A percentile compares a stretch with the other conserved stretches of the same genome.
Evolutionary conservation across 371 early-diverging fungal genomes (phyloP).

Genomic region (Coemansia sp.): DNA sequence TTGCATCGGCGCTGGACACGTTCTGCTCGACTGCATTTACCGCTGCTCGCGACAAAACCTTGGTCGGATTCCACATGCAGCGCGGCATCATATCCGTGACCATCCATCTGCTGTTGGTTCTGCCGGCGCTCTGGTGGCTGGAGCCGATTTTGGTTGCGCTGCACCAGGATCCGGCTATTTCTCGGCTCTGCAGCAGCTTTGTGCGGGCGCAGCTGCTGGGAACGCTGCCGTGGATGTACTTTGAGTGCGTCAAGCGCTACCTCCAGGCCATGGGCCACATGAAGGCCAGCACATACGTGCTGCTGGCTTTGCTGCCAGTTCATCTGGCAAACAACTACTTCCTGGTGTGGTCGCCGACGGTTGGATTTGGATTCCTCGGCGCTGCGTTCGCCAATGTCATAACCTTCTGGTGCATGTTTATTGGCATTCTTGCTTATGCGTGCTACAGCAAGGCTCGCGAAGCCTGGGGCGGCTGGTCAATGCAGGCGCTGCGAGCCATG

Average conservation of each 20-base stretch:
- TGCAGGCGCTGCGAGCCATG: conserved; percentile 62
- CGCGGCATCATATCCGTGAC: conserved; percentile 66
- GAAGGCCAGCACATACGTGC: conserved; percentile 73
- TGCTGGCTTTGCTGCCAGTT: conserved; percentile 69
- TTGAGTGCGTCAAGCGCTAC: conserved; percentile 78
- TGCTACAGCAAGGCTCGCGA: conserved; percentile 65
- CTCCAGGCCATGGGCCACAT: conserved; percentile 85
- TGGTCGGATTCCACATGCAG: conserved; percentile 81
- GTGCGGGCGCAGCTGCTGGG: conserved; percentile 67
- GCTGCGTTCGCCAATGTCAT: conserved; percentile 78
- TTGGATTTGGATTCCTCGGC: conserved; percentile 75
- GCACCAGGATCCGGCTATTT: conserved; percentile 29
- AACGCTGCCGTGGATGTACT: conserved; percentile 69
- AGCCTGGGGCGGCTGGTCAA: conserved; percentile 85
- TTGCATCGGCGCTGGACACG: conserved; percentile 50
- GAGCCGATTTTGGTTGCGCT: conserved; percentile 32
- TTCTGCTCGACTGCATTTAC: conserved; percentile 75
- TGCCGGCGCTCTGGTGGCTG: conserved; percentile 29
- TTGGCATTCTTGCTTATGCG: conserved; percentile 65
- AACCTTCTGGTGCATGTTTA: conserved; percentile 70
- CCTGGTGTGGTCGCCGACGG: conserved; percentile 67
- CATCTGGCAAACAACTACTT: conserved; percentile 73
- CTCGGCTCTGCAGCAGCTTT: conserved; percentile 60
- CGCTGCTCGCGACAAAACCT: conserved; percentile 65
- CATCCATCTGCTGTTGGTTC: conserved; percentile 14